Evolutionary conservation across 495 filamentous ascomycete species (phyloP).

Genomic region (Aeminium ludgeri): DNA sequence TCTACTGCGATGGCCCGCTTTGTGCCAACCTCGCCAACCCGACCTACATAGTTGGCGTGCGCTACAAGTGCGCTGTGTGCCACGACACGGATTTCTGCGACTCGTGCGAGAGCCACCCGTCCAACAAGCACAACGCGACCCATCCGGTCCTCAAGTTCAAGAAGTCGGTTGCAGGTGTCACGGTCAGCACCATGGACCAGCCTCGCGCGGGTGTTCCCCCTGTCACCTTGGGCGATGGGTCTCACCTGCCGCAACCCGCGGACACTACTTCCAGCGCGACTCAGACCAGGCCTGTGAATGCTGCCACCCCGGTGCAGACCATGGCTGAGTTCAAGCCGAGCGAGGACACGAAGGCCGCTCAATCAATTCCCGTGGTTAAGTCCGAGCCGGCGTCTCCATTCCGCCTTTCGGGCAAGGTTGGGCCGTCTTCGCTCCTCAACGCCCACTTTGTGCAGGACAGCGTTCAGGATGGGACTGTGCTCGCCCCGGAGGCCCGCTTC

Average conservation of each 20-base stretch:
- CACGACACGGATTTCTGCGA: constrained; percentile 93
- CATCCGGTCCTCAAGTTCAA: constrained; percentile 96
- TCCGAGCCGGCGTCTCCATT: constrained; percentile 1
- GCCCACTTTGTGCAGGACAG: constrained; percentile 68
- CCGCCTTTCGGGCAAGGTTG: background rate
- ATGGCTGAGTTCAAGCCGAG: constrained; percentile 53
- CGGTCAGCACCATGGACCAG: constrained; percentile 68
- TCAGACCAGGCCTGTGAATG: constrained; percentile 32
- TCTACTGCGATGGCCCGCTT: constrained; percentile 90
- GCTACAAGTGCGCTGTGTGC: constrained; percentile 97
- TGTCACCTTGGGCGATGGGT: constrained; percentile 49
- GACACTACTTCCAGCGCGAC: constrained; percentile 31
- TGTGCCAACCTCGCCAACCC: constrained; percentile 44
- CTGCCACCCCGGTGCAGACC: constrained; percentile 50
- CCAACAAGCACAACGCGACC: constrained; percentile 74
- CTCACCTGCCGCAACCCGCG: constrained; percentile 28
- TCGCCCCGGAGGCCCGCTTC: constrained; percentile 54
- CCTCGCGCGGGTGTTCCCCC: constrained; percentile 36
- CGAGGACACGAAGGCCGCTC: constrained; percentile 23
- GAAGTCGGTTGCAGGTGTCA: constrained; percentile 77
- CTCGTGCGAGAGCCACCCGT: constrained; percentile 75
- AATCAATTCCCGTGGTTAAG: constrained; percentile 15
- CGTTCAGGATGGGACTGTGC: constrained; percentile 56
- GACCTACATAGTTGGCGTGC: constrained; percentile 63
- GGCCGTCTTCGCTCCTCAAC: constrained; percentile 30